A percentile compares a stretch with the other conserved stretches of the same genome.
These are phyloP conservation scores for Fusarium haematococcum DNA, from an alignment of 2,329 filamentous ascomycete species.

Conservation along the genomic window DNA sequence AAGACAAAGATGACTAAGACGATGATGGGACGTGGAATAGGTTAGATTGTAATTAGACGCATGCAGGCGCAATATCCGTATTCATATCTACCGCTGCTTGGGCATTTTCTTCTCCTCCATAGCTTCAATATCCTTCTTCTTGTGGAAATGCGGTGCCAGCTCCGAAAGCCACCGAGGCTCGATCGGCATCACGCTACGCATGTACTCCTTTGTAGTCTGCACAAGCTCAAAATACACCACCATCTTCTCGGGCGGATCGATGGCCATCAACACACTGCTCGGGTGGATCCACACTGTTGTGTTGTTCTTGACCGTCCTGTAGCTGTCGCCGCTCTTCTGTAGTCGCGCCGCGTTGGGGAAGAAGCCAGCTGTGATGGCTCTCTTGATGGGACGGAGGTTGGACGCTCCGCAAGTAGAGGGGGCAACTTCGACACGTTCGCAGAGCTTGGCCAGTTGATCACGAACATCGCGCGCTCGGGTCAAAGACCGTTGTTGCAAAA, in stretches of 20 bases:
- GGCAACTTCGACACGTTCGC: slow-evolving; percentile 90
- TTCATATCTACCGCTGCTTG: slow-evolving; percentile 44
- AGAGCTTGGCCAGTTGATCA: slow-evolving; percentile 91
- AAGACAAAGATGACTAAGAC: neutral
- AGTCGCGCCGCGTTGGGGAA: slow-evolving; percentile 92
- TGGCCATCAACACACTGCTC: slow-evolving; percentile 81
- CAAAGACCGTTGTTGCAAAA: slow-evolving; percentile 89
- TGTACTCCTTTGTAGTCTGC: slow-evolving; percentile 90
- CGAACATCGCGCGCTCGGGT: slow-evolving; percentile 90
- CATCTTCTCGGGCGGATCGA: slow-evolving; percentile 81
- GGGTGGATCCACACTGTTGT: slow-evolving; percentile 94
- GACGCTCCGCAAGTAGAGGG: slow-evolving; percentile 75
- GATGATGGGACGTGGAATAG: neutral
- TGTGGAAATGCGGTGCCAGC: slow-evolving; percentile 94
- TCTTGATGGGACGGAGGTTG: slow-evolving; percentile 82
- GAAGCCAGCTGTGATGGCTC: slow-evolving; percentile 90
- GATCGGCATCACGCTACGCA: slow-evolving; percentile 87
- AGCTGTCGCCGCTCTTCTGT: slow-evolving; percentile 85
- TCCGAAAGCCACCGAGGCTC: slow-evolving; percentile 88
- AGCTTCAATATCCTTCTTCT: slow-evolving; percentile 87
- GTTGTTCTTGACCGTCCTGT: slow-evolving; percentile 91
- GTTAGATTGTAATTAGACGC: slow-evolving; percentile 10
- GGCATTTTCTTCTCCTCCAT: slow-evolving; percentile 79
- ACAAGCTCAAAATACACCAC: slow-evolving; percentile 89
- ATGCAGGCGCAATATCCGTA: slow-evolving; percentile 1